A percentile compares a stretch with the other conserved stretches of the same genome.
These are phyloP conservation scores for Barbarea vulgaris DNA, from an alignment of 345 rosid genomes.

Conservation along the genomic window DNA sequence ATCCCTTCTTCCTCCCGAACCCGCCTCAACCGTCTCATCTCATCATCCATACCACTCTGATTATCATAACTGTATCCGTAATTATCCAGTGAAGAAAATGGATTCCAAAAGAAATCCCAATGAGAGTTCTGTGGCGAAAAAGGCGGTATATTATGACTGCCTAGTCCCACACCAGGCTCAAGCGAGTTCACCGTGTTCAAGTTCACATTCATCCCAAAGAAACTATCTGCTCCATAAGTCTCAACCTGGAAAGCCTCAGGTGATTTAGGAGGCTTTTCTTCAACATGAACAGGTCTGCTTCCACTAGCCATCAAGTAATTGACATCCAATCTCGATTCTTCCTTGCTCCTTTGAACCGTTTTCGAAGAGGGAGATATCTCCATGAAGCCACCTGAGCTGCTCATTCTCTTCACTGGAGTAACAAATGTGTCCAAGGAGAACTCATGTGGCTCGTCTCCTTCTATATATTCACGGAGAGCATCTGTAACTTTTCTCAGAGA, in stretches of 20 bases:
- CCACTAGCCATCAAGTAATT: constrained; percentile 68
- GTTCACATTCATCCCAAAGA: constrained; percentile 52
- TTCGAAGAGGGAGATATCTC: constrained; percentile 56
- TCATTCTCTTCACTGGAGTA: constrained; percentile 59
- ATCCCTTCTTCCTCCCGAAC: constrained; percentile 96
- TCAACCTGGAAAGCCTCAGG: constrained; percentile 69
- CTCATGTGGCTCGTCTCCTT: constrained; percentile 52
- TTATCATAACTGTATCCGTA: constrained; percentile 57
- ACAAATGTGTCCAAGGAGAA: constrained; percentile 60
- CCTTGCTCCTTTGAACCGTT: constrained; percentile 39
- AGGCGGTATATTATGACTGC: constrained; percentile 58
- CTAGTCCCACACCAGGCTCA: constrained; percentile 19
- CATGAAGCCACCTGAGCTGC: constrained; percentile 46
- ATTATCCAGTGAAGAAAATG: constrained; percentile 79
- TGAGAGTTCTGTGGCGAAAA: constrained; percentile 79
- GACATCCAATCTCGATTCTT: constrained; percentile 50
- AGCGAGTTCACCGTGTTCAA: not conserved
- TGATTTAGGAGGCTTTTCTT: constrained; percentile 79
- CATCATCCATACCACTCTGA: constrained; percentile 63
- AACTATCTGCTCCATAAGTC: constrained; percentile 53
- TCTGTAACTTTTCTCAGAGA: constrained; percentile 74
- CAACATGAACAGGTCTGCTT: constrained; percentile 63
- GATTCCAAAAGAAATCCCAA: constrained; percentile 98
- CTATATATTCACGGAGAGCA: constrained; percentile 73
- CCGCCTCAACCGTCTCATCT: constrained; percentile 60